Evolutionary conservation across 2,329 filamentous ascomycete species (phyloP), one percentile per base, ranked within the genome.

Genomic region (Coniochaeta prunicola): DNA sequence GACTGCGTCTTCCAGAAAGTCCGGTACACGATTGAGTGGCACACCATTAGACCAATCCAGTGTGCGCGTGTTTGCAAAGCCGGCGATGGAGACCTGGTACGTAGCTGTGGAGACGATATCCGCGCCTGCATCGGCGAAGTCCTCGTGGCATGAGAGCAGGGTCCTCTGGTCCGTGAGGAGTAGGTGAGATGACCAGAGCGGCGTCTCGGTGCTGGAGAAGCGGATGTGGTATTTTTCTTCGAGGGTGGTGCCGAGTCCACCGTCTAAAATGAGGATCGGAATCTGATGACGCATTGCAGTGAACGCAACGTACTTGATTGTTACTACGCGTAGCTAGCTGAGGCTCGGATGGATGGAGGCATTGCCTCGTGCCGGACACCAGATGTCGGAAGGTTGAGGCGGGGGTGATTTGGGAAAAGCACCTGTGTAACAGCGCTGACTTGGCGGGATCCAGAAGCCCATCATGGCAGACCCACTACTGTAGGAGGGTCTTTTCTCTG

Each of bases 161-260:
- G 78, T 83, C 8, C 73, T 63, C 2, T 75, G 77, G 62, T 79
- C 75, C 36, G 78, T 74, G 57, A 88, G 66, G n/a, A 89, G 77
- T 6, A 88, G 76, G 65, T 89, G 80, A 0, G 85, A 85, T 0
- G 87, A 88, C 87, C 87, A 89, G 40, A 89, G 78, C 0, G 86
- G 87, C 9, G 77, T 81, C 12, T 71, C 74, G 38, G 73, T 67
- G 30, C 73, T 69, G 57, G 74, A 71, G 68, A 89, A 89, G 15
- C 68, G 73, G 60, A 81, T 66, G 58, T 71, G 70, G 68, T 86
- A 82, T 30, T 78, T 71, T 60, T 85, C 80, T 66, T 86, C 80
- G 2, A 89, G 82, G 0, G 84, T 83, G 2, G 87, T 89, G 34
- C 87, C 86, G 24, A 89, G 78, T 8, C 86, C 86, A 57, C 87